Evolutionary conservation across 306 rosid genomes (phyloP).

Genomic region (Echinosophora koreensis): DNA sequence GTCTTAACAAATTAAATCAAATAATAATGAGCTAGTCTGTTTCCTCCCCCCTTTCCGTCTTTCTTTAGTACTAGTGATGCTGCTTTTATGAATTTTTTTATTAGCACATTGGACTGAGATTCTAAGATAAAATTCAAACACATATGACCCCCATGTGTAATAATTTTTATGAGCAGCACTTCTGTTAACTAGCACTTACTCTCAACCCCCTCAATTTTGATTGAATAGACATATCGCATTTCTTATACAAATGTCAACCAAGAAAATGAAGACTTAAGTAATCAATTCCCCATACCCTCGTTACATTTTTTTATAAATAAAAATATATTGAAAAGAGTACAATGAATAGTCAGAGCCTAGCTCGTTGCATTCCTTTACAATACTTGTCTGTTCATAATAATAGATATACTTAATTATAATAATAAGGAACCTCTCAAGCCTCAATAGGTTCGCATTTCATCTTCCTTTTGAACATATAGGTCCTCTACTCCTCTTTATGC

Average conservation of each 20-base stretch:
- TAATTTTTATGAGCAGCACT: conserved; percentile 35
- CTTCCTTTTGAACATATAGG: too few species aligned
- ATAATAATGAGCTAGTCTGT: background rate
- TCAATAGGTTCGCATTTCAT: too few species aligned
- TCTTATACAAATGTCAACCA: conserved; percentile 7
- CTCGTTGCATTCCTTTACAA: background rate
- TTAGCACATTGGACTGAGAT: conserved; percentile 20
- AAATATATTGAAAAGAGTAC: too few species aligned
- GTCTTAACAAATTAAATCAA: conserved; percentile 44
- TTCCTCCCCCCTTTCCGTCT: background rate
- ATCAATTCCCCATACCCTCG: background rate
- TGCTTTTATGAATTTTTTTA: background rate
- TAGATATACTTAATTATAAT: background rate
- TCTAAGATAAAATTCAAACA: conserved; percentile 16
- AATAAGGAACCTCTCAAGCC: conserved; percentile 7
- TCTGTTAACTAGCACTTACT: conserved; percentile 19
- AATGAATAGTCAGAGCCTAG: too few species aligned
- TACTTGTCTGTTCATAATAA: background rate
- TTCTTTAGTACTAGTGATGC: conserved; percentile 41
- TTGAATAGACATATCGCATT: conserved; percentile 17
- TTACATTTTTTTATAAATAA: background rate
- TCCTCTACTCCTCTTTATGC: background rate
- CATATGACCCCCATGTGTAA: conserved; percentile 37
- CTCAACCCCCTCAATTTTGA: conserved; percentile 16
- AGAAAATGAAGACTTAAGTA: background rate